Conservation (phyloP, 2,329 filamentous ascomycete genomes). For the Pseudopyricularia cyperi region DNA sequence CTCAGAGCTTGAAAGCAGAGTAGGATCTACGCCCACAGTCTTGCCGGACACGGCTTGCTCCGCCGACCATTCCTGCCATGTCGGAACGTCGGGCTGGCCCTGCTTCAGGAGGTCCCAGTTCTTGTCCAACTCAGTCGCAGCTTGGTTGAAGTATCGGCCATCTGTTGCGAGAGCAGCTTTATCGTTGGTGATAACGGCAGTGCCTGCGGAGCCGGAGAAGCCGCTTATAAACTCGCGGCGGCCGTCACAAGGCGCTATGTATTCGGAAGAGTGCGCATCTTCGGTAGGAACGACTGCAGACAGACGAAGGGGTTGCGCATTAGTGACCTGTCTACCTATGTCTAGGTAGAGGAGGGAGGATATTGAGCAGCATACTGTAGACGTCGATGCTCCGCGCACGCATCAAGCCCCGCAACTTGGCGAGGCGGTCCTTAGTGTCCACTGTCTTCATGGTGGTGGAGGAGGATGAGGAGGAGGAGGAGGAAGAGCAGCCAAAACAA, state of each 20-base stretch:
- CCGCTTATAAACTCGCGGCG: constrained; percentile 85
- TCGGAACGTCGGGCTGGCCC: constrained; percentile 84
- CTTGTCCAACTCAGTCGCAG: constrained; percentile 72
- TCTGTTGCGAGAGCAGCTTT: constrained; percentile 89
- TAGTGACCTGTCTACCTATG: constrained; percentile 7
- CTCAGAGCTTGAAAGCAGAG: constrained; percentile 57
- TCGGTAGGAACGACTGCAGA: constrained; percentile 79
- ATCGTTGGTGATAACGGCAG: constrained; percentile 72
- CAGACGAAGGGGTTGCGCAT: constrained; percentile 3
- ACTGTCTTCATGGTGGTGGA: constrained; percentile 53
- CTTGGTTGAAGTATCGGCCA: constrained; percentile 96
- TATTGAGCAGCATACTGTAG: constrained; percentile 53
- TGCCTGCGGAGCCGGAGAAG: constrained; percentile 90
- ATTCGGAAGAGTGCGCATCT: constrained; percentile 95
- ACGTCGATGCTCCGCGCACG: constrained; percentile 74
- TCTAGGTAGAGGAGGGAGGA: neutral
- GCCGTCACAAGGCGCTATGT: constrained; percentile 91
- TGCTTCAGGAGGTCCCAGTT: constrained; percentile 93
- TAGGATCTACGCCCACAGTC: constrained; percentile 80
- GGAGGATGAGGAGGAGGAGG: neutral
- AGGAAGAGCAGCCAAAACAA: neutral
- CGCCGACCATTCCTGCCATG: constrained; percentile 92
- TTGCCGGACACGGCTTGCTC: constrained; percentile 81
- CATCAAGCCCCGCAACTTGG: constrained; percentile 74
- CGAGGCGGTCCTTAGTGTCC: constrained; percentile 64